Evolutionary conservation across 768 basidiomycete genomes (phyloP), one percentile per base, ranked within the genome.

Genomic region (Russula griseocarnosa): DNA sequence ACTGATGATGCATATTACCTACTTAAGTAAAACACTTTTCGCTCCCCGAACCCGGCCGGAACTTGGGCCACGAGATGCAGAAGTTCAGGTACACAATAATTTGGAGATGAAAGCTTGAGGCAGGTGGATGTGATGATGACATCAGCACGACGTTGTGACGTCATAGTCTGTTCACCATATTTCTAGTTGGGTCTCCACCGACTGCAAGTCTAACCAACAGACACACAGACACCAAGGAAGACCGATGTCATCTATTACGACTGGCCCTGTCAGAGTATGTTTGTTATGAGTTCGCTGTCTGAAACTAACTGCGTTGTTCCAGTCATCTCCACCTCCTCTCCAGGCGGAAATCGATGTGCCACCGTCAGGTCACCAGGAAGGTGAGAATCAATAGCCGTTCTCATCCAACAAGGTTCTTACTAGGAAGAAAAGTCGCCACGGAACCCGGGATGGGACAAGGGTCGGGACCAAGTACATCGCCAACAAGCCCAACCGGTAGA

Each of bases 321-420:
- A 55, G 54, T 16, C 24, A 18, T 49, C 61, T 14, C 9, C 14
- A 36, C 60, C 20, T 11, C 36, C 22, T 3, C 51, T 28, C 55
- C 13, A 22, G 11, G 24, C 51, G 32, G 58, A 44, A 36, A n/a
- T n/a, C n/a, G 42, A 14, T 18, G 38, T 11, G 51, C 24, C 58
- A 14, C 74, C 76, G 24, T 74, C 76, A 0, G 58, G 73, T 46
- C 62, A 55, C n/a, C 77, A 78, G 58, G 79, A 79, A 70, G 79
- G 63, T 64, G 38, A n/a, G 32, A 10, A 50, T 6, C 18, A 30
- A 24, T n/a, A 9, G 1, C 8, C 11, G n/a, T 28, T 38, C 2
- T 28, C n/a, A 5, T 20, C 26, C 26, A 30, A n/a, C 18, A 49
- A 18, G 9, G 30, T 22, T 28, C 55, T 58, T 24, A 44, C 42